Evolutionary conservation across 495 filamentous ascomycete genomes (phyloP).

Genomic region (Tetracladium marchalianum): DNA sequence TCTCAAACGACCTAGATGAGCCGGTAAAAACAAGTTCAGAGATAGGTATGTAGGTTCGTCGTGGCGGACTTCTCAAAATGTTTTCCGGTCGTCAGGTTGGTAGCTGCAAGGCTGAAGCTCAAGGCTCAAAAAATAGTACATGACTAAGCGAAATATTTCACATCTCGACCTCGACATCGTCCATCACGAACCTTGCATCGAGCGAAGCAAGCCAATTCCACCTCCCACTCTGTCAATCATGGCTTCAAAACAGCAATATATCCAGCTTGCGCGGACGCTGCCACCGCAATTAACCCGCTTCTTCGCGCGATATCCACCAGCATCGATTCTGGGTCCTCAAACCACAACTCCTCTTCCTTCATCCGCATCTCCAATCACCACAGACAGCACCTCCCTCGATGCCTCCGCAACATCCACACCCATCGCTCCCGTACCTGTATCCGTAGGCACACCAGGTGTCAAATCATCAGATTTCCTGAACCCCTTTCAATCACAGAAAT

Average conservation of each 20-base stretch:
- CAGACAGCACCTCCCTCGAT: constrained; percentile 13
- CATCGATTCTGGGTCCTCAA: constrained; percentile 33
- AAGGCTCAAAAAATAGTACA: constrained; percentile 9
- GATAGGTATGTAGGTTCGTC: not conserved
- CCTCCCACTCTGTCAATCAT: constrained; percentile 2
- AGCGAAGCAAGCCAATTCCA: not conserved
- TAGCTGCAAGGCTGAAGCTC: constrained; percentile 12
- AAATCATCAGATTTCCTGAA: constrained; percentile 33
- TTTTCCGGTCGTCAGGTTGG: not conserved
- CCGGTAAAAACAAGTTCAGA: not conserved
- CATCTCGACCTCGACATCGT: not conserved
- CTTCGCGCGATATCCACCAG: constrained; percentile 80
- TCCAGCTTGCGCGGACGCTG: constrained; percentile 49
- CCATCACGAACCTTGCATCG: not conserved
- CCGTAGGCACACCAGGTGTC: constrained; percentile 22
- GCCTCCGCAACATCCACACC: constrained; percentile 27
- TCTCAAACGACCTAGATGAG: not conserved
- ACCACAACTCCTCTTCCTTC: constrained; percentile 24
- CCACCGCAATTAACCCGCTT: constrained; percentile 74
- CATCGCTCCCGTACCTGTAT: too few relatives aligned
- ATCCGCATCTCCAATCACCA: constrained; percentile 14
- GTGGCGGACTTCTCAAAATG: not conserved
- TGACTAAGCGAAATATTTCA: constrained; percentile 7
- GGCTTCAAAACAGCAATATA: constrained; percentile 7
- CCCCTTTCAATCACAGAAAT: constrained; percentile 65